A percentile compares a stretch with the other conserved stretches of the same genome.
Conservation (phyloP, 352 stramenopile genomes). For the Globisporangium okanoganense region DNA sequence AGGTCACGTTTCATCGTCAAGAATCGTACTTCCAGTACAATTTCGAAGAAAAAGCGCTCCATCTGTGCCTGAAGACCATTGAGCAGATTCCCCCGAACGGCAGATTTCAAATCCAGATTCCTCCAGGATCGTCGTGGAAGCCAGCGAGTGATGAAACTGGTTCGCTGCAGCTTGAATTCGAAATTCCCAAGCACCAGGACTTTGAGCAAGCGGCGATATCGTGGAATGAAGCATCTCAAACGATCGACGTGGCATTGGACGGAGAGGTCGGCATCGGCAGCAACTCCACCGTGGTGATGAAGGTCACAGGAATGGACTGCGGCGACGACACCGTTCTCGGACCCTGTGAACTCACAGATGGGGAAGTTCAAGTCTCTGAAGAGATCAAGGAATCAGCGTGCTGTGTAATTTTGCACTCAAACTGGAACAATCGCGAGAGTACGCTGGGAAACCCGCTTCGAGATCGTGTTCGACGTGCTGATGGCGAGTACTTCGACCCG, state of each 20-base stretch:
- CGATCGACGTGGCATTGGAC: conserved; percentile 31
- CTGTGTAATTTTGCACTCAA: conserved; percentile 27
- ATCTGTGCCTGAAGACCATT: conserved; percentile 34
- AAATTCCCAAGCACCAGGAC: conserved; percentile 26
- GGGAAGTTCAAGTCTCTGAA: conserved; percentile 4
- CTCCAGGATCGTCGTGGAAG: conserved; percentile 22
- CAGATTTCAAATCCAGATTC: conserved; percentile 31
- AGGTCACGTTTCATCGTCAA: conserved; percentile 44
- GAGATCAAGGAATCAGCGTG: conserved; percentile 9
- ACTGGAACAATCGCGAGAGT: conserved; percentile 37
- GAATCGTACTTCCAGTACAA: conserved; percentile 52
- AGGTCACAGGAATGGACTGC: conserved; percentile 30
- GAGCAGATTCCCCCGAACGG: conserved; percentile 28
- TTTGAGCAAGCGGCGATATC: conserved; percentile 23
- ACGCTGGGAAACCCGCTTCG: conserved; percentile 26
- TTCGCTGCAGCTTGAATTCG: conserved; percentile 24
- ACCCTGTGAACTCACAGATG: conserved; percentile 36
- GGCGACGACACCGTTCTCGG: conserved; percentile 27
- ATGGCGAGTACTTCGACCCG: conserved; percentile 26
- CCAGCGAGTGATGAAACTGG: conserved; percentile 15
- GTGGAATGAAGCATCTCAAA: conserved; percentile 23
- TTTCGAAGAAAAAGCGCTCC: conserved; percentile 17
- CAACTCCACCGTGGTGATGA: conserved; percentile 31
- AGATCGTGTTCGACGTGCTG: conserved; percentile 15
- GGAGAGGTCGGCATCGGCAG: conserved; percentile 26